A percentile compares a stretch with the other conserved stretches of the same genome.
Conservation (phyloP, 257 asterid genomes). For the Solanum tarapatanum region DNA sequence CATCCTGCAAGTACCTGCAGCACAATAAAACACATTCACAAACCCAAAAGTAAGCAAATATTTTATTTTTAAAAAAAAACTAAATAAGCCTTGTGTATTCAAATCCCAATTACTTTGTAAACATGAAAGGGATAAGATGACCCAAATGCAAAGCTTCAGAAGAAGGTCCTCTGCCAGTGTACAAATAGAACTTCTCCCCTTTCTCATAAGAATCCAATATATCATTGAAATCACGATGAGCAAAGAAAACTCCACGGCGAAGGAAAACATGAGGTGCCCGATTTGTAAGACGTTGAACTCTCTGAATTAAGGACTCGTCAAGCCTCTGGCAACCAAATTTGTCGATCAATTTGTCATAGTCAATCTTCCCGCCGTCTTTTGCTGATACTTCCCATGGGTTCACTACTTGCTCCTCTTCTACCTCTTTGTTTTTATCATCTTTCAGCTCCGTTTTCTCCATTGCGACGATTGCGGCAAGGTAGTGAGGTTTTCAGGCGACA, state of each 20-base stretch:
- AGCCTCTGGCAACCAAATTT: slow-evolving; percentile 87
- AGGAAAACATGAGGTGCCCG: slow-evolving; percentile 82
- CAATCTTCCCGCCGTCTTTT: slow-evolving; percentile 77
- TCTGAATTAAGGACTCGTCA: slow-evolving; percentile 57
- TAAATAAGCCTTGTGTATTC: background rate
- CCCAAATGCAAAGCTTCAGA: slow-evolving; percentile 97
- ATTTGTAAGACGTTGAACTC: slow-evolving; percentile 64
- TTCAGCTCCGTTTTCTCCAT: background rate
- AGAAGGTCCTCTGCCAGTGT: slow-evolving; percentile 96
- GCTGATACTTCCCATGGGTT: slow-evolving; percentile 91
- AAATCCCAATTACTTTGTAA: slow-evolving; percentile 50
- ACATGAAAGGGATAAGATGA: slow-evolving; percentile 91
- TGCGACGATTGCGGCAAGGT: background rate
- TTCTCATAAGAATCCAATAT: slow-evolving; percentile 65
- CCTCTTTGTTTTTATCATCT: background rate
- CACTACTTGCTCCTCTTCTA: slow-evolving; percentile 46
- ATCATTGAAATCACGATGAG: slow-evolving; percentile 75
- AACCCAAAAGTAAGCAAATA: background rate
- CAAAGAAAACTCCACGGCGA: slow-evolving; percentile 95
- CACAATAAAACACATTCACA: background rate
- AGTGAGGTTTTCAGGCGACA: background rate
- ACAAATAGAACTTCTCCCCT: slow-evolving; percentile 81
- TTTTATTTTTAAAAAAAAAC: background rate
- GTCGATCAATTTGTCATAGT: slow-evolving; percentile 84
- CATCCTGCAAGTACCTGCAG: slow-evolving; percentile 84